These are phyloP conservation scores for Podospora australis DNA, from an alignment of 495 filamentous ascomycete species.

Conservation along the genomic window DNA sequence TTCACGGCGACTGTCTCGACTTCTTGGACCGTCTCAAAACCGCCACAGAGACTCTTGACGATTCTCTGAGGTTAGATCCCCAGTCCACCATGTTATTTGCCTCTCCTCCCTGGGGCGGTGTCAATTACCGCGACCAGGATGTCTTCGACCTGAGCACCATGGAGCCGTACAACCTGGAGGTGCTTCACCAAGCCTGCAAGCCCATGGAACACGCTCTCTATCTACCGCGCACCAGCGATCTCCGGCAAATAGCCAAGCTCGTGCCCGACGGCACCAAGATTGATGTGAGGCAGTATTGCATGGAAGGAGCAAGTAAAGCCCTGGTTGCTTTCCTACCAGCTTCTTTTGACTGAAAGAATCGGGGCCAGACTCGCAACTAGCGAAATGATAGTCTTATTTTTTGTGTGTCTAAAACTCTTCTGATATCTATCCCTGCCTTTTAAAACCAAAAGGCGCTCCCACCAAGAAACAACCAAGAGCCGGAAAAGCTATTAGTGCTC, in stretches of 20 bases:
- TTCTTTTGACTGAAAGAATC: no score
- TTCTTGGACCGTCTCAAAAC: conserved; percentile 29
- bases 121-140: conserved; percentile 65
- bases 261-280: conserved; percentile 41
- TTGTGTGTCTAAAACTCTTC: no score
- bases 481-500: background rate
- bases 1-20: conserved; percentile 75
- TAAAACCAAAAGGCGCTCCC: no score
- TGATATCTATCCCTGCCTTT: no score
- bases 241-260: conserved; percentile 70
- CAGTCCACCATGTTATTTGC: conserved; percentile 64
- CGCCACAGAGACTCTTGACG: conserved; percentile 21
- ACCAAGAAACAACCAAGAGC: background rate
- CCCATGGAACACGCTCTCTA: conserved; percentile 59
- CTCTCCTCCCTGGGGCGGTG: conserved; percentile 94
- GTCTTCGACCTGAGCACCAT: conserved; percentile 83
- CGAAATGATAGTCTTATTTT: no score
- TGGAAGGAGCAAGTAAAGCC: conserved; percentile 82
- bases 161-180: conserved; percentile 71
- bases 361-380: no score
- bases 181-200: conserved; percentile 55
- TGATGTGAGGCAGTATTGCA: conserved; percentile 83
- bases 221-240: conserved; percentile 80
- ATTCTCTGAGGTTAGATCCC: conserved; percentile 30
- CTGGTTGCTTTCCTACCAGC: conserved; percentile 48